phyloP scores from a whole-genome alignment of 306 rosid species.

The Canavalia ensiformis region DNA sequence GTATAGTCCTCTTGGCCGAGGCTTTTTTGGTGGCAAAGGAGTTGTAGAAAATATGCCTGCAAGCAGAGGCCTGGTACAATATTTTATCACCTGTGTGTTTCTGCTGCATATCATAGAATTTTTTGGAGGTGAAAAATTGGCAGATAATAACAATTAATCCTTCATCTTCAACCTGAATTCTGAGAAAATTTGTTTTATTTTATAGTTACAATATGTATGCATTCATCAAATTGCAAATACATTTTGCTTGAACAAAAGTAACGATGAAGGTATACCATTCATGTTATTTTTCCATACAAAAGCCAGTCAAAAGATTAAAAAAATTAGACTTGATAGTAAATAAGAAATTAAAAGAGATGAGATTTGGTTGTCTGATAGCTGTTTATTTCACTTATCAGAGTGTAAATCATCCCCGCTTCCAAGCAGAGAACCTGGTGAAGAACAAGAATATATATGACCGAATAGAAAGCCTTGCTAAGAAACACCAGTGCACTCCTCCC shows the following conservation, averaged over 20 bases:
- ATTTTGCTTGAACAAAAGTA: neutral
- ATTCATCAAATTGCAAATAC: neutral
- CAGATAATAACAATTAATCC: neutral
- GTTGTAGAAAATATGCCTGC: conserved; percentile 61
- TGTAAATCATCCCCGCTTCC: conserved; percentile 65
- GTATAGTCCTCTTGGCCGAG: conserved; percentile 84
- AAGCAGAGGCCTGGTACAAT: conserved; percentile 57
- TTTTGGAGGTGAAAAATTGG: no score
- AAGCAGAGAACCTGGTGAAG: conserved; percentile 56
- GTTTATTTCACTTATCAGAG: conserved; percentile 44
- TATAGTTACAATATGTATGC: neutral
- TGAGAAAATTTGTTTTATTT: neutral
- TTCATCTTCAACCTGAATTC: neutral
- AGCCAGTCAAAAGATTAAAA: no score
- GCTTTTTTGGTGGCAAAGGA: conserved; percentile 81
- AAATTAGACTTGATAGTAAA: neutral
- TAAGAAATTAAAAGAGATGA: neutral
- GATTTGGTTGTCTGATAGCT: conserved; percentile 1
- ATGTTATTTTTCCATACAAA: no score
- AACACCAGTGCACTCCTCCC: conserved; percentile 62
- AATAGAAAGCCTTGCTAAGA: conserved; percentile 62
- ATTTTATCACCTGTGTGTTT: neutral
- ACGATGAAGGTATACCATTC: no score
- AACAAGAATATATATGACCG: conserved; percentile 62
- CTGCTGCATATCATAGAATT: neutral